phyloP scores from a whole-genome alignment of 2,329 filamentous ascomycete genomes.

The Aspergillus sojae region DNA sequence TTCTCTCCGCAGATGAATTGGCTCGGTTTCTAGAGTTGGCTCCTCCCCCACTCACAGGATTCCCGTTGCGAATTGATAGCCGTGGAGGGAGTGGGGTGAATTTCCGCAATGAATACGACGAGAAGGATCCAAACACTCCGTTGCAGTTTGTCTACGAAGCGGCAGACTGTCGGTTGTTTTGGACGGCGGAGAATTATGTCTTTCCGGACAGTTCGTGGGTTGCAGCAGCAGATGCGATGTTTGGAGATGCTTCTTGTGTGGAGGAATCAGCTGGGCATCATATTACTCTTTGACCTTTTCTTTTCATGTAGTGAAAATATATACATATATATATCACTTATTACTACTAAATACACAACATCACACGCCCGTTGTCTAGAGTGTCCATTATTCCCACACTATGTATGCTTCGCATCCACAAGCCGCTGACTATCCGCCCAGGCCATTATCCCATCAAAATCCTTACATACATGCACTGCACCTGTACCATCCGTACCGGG shows the following conservation, averaged over 20 bases:
- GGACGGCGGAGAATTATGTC: constrained; percentile 56
- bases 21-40: background rate
- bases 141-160: constrained; percentile 64
- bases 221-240: constrained; percentile 32
- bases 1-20: constrained; percentile 10
- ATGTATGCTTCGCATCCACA: background rate
- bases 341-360: too few species aligned
- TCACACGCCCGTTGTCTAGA: too few species aligned
- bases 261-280: background rate
- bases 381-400: background rate
- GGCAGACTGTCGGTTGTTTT: constrained; percentile 64
- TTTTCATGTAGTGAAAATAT: too few species aligned
- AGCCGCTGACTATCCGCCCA: background rate
- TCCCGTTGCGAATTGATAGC: background rate
- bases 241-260: background rate
- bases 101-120: constrained; percentile 48
- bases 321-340: too few species aligned
- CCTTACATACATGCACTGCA: too few species aligned
- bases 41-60: background rate
- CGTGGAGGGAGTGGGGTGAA: constrained; percentile 38
- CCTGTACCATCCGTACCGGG: too few species aligned
- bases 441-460: background rate
- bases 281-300: background rate
- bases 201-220: constrained; percentile 59
- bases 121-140: constrained; percentile 49